These are phyloP conservation scores for Fusarium buharicum DNA, from an alignment of 2,329 filamentous ascomycete species.

Conservation along the genomic window DNA sequence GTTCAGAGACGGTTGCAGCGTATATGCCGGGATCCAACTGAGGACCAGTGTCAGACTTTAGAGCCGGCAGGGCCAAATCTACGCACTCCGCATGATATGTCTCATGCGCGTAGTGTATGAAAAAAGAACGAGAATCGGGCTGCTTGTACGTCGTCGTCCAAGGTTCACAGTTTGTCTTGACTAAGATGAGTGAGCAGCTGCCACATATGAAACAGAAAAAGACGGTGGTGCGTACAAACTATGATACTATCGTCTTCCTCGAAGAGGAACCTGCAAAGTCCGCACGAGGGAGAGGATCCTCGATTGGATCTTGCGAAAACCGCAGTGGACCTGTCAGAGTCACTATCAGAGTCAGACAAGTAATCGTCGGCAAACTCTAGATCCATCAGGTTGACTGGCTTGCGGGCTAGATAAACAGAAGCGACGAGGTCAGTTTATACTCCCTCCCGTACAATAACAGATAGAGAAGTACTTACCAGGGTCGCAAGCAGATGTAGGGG, in stretches of 20 bases:
- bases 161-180: neutral
- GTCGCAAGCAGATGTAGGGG: no score
- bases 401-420: neutral
- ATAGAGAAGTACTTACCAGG: no score
- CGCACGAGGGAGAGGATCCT: neutral
- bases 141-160: neutral
- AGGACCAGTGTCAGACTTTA: neutral
- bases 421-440: neutral
- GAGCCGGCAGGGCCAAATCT: neutral
- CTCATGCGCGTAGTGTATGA: neutral
- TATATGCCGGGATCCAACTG: neutral
- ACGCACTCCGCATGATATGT: neutral
- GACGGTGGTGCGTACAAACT: neutral
- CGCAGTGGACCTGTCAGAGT: neutral
- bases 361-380: neutral
- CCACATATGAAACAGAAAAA: neutral
- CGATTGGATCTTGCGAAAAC: neutral
- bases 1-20: neutral
- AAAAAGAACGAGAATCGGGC: neutral
- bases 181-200: neutral
- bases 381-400: neutral
- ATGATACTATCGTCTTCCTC: neutral
- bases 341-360: neutral
- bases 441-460: no score
- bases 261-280: neutral